Base-by-base conservation (phyloP, 352 stramenopile genomes). In the Phytophthora syringae region DNA sequence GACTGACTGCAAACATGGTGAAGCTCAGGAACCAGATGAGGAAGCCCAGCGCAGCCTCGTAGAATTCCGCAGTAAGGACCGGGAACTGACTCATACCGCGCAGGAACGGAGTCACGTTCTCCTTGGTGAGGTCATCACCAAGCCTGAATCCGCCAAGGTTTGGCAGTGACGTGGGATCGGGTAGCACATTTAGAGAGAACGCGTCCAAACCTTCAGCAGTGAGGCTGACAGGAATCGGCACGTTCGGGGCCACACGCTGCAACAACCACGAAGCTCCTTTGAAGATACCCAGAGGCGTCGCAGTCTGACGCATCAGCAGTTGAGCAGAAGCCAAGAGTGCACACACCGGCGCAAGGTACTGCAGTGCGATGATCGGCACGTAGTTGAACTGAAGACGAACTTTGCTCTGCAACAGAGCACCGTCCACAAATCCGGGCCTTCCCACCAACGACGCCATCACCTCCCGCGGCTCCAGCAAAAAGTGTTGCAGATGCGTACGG, bases 371-470 rank as follows among this genome's bases (percentile, higher is more conserved):
- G 58, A 94, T 85, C 16, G 86, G 86, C 11, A 87, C 62, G 60
- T 92, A 94, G 72, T 90, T 90, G 71, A 94, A 92, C 69, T 92
- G 86, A 42, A 94, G 71, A 48, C 84, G 79, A 21, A 92, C 79
- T 48, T 90, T 90, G 56, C 66, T 85, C 64, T 92, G 72, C 43
- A 94, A 60, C 30, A 89, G 52, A 21, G 73, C 64, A 1, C 83
- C 84, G 47, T 91, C 79, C 12, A 94, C 79, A 2, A 59, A 64
- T 5, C 86, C 86, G 0, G 72, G 71, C 9, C 78, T 76, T 22
- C 64, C 53, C 11, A 92, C 82, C 45, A 90, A 55, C 6, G 84
- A 80, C 5, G 84, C 76, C 65, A 92, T 89, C 45, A 84, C 60
- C 30, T 89, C 83, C 42, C 85, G 85, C 37, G 85, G 82, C 52